phyloP scores from a whole-genome alignment of 192 early-diverging fungal genomes.

The Dissophora ornata region DNA sequence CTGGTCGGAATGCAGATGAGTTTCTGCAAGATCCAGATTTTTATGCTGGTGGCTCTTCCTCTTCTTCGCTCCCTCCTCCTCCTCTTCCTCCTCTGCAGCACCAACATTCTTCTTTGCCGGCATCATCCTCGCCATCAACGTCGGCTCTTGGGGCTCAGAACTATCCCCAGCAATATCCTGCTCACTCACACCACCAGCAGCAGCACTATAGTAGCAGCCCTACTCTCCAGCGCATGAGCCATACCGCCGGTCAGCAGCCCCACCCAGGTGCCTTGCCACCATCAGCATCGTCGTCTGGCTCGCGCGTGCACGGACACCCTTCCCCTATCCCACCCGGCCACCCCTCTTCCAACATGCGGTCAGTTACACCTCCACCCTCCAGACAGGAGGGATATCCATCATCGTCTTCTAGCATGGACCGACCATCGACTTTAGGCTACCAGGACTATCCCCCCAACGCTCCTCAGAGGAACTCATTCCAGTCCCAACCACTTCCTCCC shows the following conservation, averaged over 20 bases:
- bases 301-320: conserved; percentile 14
- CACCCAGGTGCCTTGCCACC: conserved; percentile 9
- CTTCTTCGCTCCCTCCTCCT: conserved; percentile 11
- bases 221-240: conserved; percentile 14
- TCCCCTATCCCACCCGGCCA: conserved; percentile 18
- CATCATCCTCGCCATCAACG: conserved; percentile 10
- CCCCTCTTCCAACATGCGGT: conserved; percentile 6
- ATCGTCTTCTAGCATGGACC: conserved; percentile 12
- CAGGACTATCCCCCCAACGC: conserved; percentile 5
- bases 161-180: neutral
- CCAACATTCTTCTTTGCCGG: no score
- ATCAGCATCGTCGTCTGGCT: conserved; percentile 6
- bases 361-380: conserved; percentile 27
- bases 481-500: conserved; percentile 1
- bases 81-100: no score
- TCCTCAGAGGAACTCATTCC: conserved; percentile 13
- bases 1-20: conserved; percentile 76
- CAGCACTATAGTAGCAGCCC: conserved; percentile 1
- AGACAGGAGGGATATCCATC: conserved; percentile 4
- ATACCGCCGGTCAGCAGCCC: conserved; percentile 20
- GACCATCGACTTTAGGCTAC: conserved; percentile 1
- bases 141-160: neutral
- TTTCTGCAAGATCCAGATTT: conserved; percentile 54
- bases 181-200: neutral
- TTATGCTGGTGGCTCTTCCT: conserved; percentile 7